These are phyloP conservation scores for Boletus mariae DNA, from an alignment of 1,284 basidiomycete species.

Conservation along the genomic window DNA sequence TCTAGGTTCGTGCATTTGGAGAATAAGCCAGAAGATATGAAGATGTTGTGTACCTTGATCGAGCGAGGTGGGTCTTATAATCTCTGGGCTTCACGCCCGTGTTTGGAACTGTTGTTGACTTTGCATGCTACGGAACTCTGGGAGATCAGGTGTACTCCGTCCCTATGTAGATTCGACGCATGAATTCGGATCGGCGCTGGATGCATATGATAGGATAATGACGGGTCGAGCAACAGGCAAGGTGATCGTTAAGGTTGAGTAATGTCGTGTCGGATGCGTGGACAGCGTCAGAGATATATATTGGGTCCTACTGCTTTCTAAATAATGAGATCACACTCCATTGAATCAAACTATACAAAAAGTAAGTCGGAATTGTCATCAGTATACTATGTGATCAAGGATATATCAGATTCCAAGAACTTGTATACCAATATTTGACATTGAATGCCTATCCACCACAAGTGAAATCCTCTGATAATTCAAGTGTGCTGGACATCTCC, in stretches of 20 bases:
- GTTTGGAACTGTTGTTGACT: neutral
- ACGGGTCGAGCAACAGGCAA: conserved; percentile 59
- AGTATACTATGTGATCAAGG: too few relatives aligned
- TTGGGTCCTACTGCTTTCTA: too few relatives aligned
- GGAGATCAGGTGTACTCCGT: conserved; percentile 45
- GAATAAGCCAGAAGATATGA: conserved; percentile 15
- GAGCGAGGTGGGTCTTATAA: conserved; percentile 20
- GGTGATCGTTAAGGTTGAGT: conserved; percentile 50
- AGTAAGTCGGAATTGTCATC: too few relatives aligned
- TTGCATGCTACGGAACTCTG: neutral
- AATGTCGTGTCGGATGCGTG: neutral
- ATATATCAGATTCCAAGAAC: too few relatives aligned
- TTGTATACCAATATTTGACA: too few relatives aligned
- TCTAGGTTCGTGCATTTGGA: conserved; percentile 8
- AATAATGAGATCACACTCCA: too few relatives aligned
- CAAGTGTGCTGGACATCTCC: neutral
- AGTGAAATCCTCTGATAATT: neutral
- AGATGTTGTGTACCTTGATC: conserved; percentile 13
- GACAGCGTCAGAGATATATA: too few relatives aligned
- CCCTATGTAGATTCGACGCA: conserved; percentile 60
- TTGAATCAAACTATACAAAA: too few relatives aligned
- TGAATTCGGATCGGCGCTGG: conserved; percentile 51
- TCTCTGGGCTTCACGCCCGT: neutral
- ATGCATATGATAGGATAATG: conserved; percentile 61
- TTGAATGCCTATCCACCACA: too few relatives aligned